A percentile compares a stretch with the other conserved stretches of the same genome.
These are phyloP conservation scores for Myriosclerotinia duriaeana DNA, from an alignment of 2,329 filamentous ascomycete species.

Conservation along the genomic window DNA sequence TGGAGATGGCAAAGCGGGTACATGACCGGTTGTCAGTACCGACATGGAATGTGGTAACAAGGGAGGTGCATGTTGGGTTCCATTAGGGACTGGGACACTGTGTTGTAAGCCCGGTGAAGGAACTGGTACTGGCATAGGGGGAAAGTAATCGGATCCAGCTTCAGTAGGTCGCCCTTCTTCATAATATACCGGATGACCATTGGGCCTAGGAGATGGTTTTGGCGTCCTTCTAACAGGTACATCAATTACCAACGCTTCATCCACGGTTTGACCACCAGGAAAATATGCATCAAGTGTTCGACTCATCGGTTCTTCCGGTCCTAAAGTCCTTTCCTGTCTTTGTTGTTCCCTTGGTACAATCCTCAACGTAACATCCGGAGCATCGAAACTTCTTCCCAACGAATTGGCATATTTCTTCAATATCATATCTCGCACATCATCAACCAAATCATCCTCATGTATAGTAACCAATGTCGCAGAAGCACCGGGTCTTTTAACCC, in stretches of 20 bases:
- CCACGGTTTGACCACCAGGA: constrained; percentile 80
- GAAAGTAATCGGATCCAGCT: constrained; percentile 78
- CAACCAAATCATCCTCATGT: constrained; percentile 84
- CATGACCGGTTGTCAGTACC: constrained; percentile 75
- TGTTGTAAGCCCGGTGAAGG: constrained; percentile 40
- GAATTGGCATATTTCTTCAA: constrained; percentile 93
- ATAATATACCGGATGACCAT: constrained; percentile 49
- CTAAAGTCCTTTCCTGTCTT: constrained; percentile 66
- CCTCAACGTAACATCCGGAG: constrained; percentile 81
- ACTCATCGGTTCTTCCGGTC: constrained; percentile 82
- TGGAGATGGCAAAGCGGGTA: constrained; percentile 79
- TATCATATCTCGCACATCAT: constrained; percentile 91
- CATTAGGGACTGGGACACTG: constrained; percentile 35
- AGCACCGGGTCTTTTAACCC: constrained; percentile 84
- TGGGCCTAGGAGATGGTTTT: constrained; percentile 68
- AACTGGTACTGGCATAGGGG: constrained; percentile 57
- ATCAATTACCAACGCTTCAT: constrained; percentile 90
- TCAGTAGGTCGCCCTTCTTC: constrained; percentile 64
- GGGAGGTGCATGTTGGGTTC: constrained; percentile 31
- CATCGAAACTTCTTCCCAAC: constrained; percentile 81
- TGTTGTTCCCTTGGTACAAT: constrained; percentile 70
- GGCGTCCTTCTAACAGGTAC: constrained; percentile 75
- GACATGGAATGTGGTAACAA: constrained; percentile 66
- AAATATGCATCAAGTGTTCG: constrained; percentile 78
- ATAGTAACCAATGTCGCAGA: constrained; percentile 87